These are phyloP conservation scores for Pseudophaeomoniella oleicola DNA, from an alignment of 2,329 filamentous ascomycete species.

Conservation along the genomic window DNA sequence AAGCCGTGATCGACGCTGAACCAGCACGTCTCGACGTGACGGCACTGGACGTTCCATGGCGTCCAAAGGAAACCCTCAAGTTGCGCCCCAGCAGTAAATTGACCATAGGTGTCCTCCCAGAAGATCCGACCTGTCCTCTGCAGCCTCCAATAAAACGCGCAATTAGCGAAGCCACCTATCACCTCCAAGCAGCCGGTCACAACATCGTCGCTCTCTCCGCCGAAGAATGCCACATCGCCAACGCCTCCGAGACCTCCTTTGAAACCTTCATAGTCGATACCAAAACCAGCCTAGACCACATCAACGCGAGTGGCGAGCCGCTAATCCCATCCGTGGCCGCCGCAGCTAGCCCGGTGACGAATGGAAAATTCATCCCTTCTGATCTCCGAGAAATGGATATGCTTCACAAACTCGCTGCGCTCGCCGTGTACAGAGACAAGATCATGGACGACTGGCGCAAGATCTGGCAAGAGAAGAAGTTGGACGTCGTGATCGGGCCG, in stretches of 20 bases:
- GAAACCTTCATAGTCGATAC: no score
- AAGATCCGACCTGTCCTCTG: conserved; percentile 31
- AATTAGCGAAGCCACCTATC: conserved; percentile 24
- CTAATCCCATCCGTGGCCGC: conserved; percentile 25
- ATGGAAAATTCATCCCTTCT: conserved; percentile 9
- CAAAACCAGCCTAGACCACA: conserved; percentile 12
- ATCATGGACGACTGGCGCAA: conserved; percentile 27
- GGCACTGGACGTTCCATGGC: conserved; percentile 32
- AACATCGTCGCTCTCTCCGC: no score
- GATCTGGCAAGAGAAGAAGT: conserved; percentile 23
- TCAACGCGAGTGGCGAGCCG: conserved; percentile 28
- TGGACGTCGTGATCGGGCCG: conserved; percentile 38
- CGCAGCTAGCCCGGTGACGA: no score
- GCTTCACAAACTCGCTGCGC: conserved; percentile 25
- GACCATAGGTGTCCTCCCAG: conserved; percentile 32
- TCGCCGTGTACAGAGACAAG: conserved; percentile 23
- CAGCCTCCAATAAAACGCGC: conserved; percentile 36
- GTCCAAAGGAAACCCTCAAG: no score
- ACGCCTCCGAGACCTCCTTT: no score
- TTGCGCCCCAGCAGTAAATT: conserved; percentile 16
- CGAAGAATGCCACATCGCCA: no score
- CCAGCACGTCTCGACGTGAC: conserved; percentile 32
- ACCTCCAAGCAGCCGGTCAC: conserved; percentile 30
- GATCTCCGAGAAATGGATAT: conserved; percentile 18
- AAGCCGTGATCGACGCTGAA: conserved; percentile 21